A percentile compares a stretch with the other conserved stretches of the same genome.
These are phyloP conservation scores for Apiotrichum gracile DNA, from an alignment of 1,284 basidiomycete genomes.

Conservation along the genomic window DNA sequence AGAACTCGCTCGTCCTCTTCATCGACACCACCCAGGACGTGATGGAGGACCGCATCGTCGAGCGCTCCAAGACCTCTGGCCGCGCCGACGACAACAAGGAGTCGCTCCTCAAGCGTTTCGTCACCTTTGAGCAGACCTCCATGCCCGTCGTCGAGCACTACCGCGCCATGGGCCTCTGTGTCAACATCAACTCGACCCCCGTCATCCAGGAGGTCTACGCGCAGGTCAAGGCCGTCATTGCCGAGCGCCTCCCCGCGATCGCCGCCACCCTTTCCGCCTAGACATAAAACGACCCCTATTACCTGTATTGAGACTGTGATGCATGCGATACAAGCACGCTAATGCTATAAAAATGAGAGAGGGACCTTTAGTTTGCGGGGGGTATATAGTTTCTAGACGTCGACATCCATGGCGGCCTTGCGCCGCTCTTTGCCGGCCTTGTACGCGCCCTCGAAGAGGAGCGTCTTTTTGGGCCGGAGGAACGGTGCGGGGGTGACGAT, in stretches of 20 bases:
- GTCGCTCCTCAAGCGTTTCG: conserved; percentile 92
- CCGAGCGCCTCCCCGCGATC: conserved; percentile 31
- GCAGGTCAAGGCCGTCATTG: conserved; percentile 56
- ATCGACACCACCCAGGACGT: conserved; percentile 84
- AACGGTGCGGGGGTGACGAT: conserved; percentile 55
- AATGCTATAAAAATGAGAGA: not conserved
- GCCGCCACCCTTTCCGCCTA: not conserved
- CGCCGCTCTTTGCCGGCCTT: conserved; percentile 25
- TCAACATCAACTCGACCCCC: conserved; percentile 72
- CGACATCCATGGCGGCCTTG: conserved; percentile 9
- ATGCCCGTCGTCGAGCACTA: conserved; percentile 95
- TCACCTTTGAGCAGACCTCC: conserved; percentile 82
- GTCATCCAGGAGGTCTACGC: conserved; percentile 67
- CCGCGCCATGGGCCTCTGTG: conserved; percentile 63
- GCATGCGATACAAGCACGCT: conserved; percentile 3
- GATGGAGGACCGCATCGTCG: conserved; percentile 77
- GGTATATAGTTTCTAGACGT: not conserved
- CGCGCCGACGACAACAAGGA: conserved; percentile 93
- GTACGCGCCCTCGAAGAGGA: conserved; percentile 57
- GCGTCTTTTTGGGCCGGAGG: conserved; percentile 53
- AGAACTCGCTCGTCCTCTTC: conserved; percentile 75
- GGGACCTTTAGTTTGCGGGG: not conserved
- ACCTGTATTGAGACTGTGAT: conserved; percentile 5
- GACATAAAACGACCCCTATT: too few species aligned
- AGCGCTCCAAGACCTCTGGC: conserved; percentile 89